These are phyloP conservation scores for Prunus mume DNA, from an alignment of 306 rosid species.

Conservation along the genomic window DNA sequence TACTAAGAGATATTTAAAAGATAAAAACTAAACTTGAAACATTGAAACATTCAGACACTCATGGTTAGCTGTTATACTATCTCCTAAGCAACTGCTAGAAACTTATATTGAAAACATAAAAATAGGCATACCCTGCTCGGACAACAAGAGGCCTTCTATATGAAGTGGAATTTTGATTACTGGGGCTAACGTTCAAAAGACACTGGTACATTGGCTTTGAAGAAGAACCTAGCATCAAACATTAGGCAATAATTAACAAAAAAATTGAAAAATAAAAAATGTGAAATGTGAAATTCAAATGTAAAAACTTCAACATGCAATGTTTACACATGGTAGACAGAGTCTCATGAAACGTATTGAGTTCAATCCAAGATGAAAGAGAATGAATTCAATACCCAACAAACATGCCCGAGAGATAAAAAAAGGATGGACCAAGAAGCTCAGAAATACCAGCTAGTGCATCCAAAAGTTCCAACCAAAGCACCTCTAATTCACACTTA, in stretches of 20 bases:
- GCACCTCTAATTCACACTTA: neutral
- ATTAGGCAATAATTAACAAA: slow-evolving; percentile 14
- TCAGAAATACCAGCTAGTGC: neutral
- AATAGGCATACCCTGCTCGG: slow-evolving; percentile 45
- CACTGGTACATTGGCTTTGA: slow-evolving; percentile 40
- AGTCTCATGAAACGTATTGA: neutral
- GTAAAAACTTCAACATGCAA: neutral
- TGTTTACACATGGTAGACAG: neutral
- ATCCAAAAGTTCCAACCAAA: neutral
- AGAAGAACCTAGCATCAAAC: slow-evolving; percentile 46
- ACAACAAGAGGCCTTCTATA: slow-evolving; percentile 32
- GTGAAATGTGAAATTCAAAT: slow-evolving; percentile 2
- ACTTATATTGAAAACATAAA: neutral
- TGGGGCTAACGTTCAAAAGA: slow-evolving; percentile 34
- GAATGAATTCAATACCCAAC: neutral
- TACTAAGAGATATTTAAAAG: neutral
- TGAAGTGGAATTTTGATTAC: slow-evolving; percentile 19
- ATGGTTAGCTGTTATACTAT: neutral
- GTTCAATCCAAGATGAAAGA: neutral
- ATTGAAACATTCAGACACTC: neutral
- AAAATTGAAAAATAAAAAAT: neutral
- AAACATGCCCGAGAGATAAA: neutral
- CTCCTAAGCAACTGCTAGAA: neutral
- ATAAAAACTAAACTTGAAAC: neutral
- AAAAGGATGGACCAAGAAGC: neutral